Base-by-base conservation (phyloP, 768 basidiomycete genomes). In the Solioccasus polychromus region DNA sequence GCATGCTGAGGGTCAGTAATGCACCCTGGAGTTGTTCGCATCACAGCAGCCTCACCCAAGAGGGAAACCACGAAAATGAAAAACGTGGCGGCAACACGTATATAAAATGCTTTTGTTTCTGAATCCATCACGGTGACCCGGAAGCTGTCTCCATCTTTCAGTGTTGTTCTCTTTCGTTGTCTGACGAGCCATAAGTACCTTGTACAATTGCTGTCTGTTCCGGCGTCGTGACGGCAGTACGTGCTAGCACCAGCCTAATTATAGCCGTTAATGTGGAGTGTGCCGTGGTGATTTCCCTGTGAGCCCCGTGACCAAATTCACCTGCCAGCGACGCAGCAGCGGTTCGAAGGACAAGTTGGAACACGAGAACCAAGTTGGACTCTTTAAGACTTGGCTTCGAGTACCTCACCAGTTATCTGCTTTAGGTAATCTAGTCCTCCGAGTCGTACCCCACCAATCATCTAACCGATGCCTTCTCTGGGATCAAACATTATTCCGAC, bases 11-110 rank as follows among this genome's bases (percentile, higher is more conserved):
- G 1, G 44, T 52, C 22, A 53, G 36, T 28, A 19, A 22, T 9
- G 44, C 22, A 12, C 22, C 15, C 26, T 9, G 35, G 18, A 10
- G 40, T 12, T 35, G 39, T 23, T 35, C 12, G 17, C 22, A 52
- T 47, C 44, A 39, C 10, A 7, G 28, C n/a, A 31, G 18, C 66
- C 73, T 44, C 50, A 86, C 85, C 85, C 25, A 81, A 72, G 34
- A 88, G 74, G 31, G 86, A 89, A 3, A 82, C 68, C 29, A 70
- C 50, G 39, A 85, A 74, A 42, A 88, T 81, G 23, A 70, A 61
- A 5, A 76, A 53, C 39, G 58, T 62, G 47, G 58, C 60, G 5
- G 42, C 11, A 7, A 60, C 35, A 1, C 48, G 51, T 1, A 30
- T 35, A 29, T 39, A 25, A 15, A 49, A 39, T 4, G 22, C 26